Conservation (phyloP, 805 yeast genomes). For the Teunomyces panamensis region DNA sequence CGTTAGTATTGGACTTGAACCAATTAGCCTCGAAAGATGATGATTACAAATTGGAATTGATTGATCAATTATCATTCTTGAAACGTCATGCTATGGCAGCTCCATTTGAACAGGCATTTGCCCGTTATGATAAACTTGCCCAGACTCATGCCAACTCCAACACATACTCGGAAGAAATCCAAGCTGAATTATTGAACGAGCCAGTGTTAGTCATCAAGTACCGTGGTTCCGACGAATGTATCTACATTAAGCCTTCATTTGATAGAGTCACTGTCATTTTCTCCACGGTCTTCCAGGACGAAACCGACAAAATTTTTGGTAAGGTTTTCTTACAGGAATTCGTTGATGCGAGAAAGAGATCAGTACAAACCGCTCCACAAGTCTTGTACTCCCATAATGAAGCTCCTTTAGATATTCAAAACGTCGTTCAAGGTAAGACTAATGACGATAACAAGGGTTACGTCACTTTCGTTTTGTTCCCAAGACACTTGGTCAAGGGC, state of each 20-base stretch:
- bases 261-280: constrained; percentile 97
- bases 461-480: constrained; percentile 72
- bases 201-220: constrained; percentile 71
- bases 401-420: constrained; percentile 78
- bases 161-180: constrained; percentile 44
- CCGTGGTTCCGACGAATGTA: constrained; percentile 83
- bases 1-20: constrained; percentile 63
- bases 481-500: constrained; percentile 64
- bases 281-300: constrained; percentile 92
- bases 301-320: constrained; percentile 89
- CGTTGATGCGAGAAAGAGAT: constrained; percentile 92
- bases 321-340: constrained; percentile 90
- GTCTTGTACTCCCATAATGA: constrained; percentile 86
- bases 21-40: constrained; percentile 31
- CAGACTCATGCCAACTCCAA: constrained; percentile 40
- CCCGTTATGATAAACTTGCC: constrained; percentile 69
- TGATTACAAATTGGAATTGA: constrained; percentile 50
- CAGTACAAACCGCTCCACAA: constrained; percentile 97
- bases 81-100: constrained; percentile 89
- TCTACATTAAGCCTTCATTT: constrained; percentile 85
- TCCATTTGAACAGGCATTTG: constrained; percentile 85
- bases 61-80: constrained; percentile 66
- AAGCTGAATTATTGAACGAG: constrained; percentile 45
- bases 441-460: constrained; percentile 48
- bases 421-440: constrained; percentile 40